phyloP scores from a whole-genome alignment of 2,329 filamentous ascomycete genomes.

The Aspergillus latus region DNA sequence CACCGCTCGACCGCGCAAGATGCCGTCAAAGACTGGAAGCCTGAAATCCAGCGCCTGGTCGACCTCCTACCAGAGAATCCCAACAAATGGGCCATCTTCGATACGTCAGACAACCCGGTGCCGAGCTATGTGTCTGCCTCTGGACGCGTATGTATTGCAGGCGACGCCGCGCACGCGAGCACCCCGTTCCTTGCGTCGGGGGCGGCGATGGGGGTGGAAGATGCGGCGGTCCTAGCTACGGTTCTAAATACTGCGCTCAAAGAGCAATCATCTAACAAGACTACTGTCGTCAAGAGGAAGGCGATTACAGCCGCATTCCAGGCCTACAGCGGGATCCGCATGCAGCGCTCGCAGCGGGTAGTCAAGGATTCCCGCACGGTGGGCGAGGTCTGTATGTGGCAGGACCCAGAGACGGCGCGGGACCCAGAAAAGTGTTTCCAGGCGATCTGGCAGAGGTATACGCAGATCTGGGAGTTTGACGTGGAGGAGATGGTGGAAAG shows the following conservation, averaged over 20 bases:
- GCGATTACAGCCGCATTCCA: not conserved
- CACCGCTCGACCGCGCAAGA: not conserved
- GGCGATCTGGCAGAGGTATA: not conserved
- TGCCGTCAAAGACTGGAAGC: not conserved
- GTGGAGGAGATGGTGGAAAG: not conserved
- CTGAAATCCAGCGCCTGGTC: conserved; percentile 23
- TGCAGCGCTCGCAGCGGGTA: conserved; percentile 3
- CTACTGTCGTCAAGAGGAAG: not conserved
- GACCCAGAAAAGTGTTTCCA: not conserved
- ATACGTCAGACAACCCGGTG: conserved; percentile 46
- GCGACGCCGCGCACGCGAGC: conserved; percentile 16
- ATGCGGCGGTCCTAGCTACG: conserved; percentile 2
- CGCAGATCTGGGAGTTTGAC: not conserved
- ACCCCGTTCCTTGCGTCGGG: conserved; percentile 17
- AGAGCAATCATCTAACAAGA: no score
- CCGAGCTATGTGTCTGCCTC: conserved; percentile 44
- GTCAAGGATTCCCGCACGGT: not conserved
- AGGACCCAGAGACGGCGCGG: not conserved
- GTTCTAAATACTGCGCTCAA: not conserved
- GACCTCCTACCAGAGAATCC: conserved; percentile 49
- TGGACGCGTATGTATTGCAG: conserved; percentile 42
- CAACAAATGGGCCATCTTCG: conserved; percentile 58
- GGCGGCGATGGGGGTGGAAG: conserved; percentile 9
- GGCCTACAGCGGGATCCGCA: not conserved
- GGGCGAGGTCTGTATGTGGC: conserved; percentile 5